Conservation (phyloP, 139 green algal species). For the Asterochloris sp. region DNA sequence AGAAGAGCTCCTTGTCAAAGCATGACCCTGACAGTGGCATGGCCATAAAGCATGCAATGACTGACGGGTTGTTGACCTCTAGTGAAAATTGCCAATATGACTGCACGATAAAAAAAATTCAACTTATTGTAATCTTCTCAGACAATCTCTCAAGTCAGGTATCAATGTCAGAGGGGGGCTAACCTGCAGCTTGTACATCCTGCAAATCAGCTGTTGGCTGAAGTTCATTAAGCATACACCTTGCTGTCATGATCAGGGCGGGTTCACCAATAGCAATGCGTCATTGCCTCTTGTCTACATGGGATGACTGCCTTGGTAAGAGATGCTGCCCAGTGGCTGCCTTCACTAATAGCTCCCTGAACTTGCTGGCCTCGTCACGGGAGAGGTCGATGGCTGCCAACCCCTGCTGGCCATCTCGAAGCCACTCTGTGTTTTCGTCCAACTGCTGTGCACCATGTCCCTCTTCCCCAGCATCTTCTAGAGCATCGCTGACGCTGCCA, state of each 20-base stretch:
- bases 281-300: not conserved
- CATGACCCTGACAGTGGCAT: no score
- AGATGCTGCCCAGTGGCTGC: not conserved
- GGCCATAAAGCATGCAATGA: no score
- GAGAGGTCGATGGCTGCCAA: not conserved
- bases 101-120: no score
- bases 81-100: no score
- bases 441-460: not conserved
- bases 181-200: no score
- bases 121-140: no score
- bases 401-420: not conserved
- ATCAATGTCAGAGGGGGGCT: no score
- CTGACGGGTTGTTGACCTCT: no score
- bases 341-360: not conserved
- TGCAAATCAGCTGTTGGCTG: no score
- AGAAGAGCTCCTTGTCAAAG: not conserved
- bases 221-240: no score
- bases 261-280: not conserved
- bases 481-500: constrained; percentile 9
- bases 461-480: not conserved
- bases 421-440: not conserved
- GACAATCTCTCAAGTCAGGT: no score
- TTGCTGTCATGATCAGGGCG: not conserved
- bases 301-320: not conserved
- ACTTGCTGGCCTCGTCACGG: not conserved